A percentile compares a stretch with the other conserved stretches of the same genome.
phyloP scores from a whole-genome alignment of 352 stramenopile species.

The Phytophthora pistaciae region DNA sequence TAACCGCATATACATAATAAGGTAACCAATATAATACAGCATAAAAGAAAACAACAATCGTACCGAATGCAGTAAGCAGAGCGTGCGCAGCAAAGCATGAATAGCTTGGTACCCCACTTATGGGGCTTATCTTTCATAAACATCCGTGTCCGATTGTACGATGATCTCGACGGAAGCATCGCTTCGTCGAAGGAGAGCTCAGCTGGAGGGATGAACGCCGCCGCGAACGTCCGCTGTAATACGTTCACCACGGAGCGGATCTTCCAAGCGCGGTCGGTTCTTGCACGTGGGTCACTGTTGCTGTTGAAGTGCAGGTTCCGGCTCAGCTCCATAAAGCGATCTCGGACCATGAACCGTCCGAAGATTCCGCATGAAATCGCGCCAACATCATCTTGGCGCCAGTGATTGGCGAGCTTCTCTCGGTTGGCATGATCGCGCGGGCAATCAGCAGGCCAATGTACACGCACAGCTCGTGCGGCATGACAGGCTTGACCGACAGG shows the following conservation, averaged over 20 bases:
- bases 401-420: slow-evolving; percentile 16
- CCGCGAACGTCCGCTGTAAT: slow-evolving; percentile 1
- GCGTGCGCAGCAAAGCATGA: slow-evolving; percentile 12
- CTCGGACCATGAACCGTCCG: slow-evolving; percentile 1
- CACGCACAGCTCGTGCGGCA: slow-evolving; percentile 4
- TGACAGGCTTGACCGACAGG: slow-evolving; percentile 2
- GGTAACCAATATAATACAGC: neutral
- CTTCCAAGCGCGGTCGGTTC: slow-evolving; percentile 11
- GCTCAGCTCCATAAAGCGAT: slow-evolving; percentile 16
- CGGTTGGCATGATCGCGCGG: neutral
- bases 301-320: slow-evolving; percentile 20
- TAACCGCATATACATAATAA: neutral
- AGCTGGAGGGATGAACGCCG: neutral
- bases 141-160: slow-evolving; percentile 9
- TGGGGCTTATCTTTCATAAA: slow-evolving; percentile 22
- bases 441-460: slow-evolving; percentile 9
- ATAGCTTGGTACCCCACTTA: slow-evolving; percentile 18
- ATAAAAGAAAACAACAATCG: neutral
- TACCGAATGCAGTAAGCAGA: slow-evolving; percentile 16
- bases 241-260: slow-evolving; percentile 5
- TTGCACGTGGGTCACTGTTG: slow-evolving; percentile 12
- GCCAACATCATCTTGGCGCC: neutral
- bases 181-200: slow-evolving; percentile 16
- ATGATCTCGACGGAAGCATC: slow-evolving; percentile 13
- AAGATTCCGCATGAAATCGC: slow-evolving; percentile 4